A percentile compares a stretch with the other conserved stretches of the same genome.
Evolutionary conservation across 768 basidiomycete species (phyloP).

Genomic region (Kwoniella dendrophila): DNA sequence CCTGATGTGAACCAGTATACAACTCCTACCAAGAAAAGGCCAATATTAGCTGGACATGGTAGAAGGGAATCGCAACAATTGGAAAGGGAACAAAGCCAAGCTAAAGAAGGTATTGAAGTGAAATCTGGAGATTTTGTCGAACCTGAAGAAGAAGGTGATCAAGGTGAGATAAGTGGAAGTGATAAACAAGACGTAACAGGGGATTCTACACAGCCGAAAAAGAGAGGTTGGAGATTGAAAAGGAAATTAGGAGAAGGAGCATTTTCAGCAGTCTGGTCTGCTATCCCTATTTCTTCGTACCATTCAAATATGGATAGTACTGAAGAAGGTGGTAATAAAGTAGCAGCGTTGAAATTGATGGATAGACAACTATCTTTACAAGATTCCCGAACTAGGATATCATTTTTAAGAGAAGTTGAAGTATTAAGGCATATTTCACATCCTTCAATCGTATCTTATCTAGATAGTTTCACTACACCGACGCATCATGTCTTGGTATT

Average conservation of each 20-base stretch:
- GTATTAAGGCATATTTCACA: conserved; percentile 81
- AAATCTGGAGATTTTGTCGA: conserved; percentile 15
- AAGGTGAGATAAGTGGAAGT: too few relatives aligned
- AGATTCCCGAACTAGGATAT: conserved; percentile 73
- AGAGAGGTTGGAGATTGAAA: conserved; percentile 37
- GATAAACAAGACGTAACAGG: neutral
- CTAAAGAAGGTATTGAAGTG: conserved; percentile 1
- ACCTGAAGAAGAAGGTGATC: conserved; percentile 16
- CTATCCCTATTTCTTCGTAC: conserved; percentile 9
- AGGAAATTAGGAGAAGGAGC: conserved; percentile 54
- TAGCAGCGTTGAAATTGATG: conserved; percentile 65
- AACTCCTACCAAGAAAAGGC: conserved; percentile 6
- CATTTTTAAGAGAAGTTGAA: conserved; percentile 80
- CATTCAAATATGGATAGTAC: conserved; percentile 18
- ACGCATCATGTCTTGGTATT: conserved; percentile 77
- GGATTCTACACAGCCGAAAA: neutral
- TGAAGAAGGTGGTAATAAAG: neutral
- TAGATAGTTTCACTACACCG: conserved; percentile 70
- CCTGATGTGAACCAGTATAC: conserved; percentile 17
- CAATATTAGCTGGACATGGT: conserved; percentile 4
- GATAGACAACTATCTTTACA: conserved; percentile 59
- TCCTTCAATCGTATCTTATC: conserved; percentile 73
- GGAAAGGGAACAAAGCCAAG: conserved; percentile 26
- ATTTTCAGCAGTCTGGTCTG: conserved; percentile 54
- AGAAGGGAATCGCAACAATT: conserved; percentile 24